Evolutionary conservation across 164 flowering plant species (phyloP).

Genomic region (Piper betle): DNA sequence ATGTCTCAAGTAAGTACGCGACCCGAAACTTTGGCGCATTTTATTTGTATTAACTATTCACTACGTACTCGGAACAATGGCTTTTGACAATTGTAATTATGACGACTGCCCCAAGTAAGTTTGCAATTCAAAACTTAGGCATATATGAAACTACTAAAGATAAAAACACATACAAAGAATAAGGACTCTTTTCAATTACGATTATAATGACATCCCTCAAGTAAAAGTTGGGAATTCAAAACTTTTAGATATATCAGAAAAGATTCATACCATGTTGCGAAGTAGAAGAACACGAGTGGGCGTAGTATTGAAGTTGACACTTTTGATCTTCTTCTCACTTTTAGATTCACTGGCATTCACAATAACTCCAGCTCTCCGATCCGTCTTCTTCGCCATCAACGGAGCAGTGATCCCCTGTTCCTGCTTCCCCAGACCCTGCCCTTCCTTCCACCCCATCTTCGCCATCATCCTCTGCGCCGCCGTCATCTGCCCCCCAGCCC

Average conservation of each 20-base stretch:
- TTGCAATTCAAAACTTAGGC: too few species aligned
- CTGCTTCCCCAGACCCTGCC: conserved; percentile 98
- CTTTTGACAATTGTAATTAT: too few species aligned
- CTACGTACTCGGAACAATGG: too few species aligned
- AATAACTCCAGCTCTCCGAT: conserved; percentile 92
- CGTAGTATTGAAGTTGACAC: conserved; percentile 63
- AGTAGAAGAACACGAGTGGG: conserved; percentile 93
- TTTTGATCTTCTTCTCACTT: conserved; percentile 74
- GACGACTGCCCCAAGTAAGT: too few species aligned
- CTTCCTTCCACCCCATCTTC: conserved; percentile 99
- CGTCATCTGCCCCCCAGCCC: conserved; percentile 98
- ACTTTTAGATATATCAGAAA: background rate
- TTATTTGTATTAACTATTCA: too few species aligned
- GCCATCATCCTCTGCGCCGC: conserved; percentile 99
- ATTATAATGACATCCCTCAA: background rate
- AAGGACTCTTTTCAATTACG: too few species aligned
- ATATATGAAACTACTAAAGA: too few species aligned
- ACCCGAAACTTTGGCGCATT: too few species aligned
- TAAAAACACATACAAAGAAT: too few species aligned
- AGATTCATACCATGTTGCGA: conserved; percentile 69
- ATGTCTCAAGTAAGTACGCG: too few species aligned
- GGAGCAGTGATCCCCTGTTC: conserved; percentile 99
- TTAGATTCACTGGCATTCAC: conserved; percentile 86
- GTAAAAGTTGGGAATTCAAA: background rate
- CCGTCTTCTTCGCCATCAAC: conserved; percentile 94